These are phyloP conservation scores for Calonectria hongkongensis DNA, from an alignment of 2,329 filamentous ascomycete genomes.

Conservation along the genomic window DNA sequence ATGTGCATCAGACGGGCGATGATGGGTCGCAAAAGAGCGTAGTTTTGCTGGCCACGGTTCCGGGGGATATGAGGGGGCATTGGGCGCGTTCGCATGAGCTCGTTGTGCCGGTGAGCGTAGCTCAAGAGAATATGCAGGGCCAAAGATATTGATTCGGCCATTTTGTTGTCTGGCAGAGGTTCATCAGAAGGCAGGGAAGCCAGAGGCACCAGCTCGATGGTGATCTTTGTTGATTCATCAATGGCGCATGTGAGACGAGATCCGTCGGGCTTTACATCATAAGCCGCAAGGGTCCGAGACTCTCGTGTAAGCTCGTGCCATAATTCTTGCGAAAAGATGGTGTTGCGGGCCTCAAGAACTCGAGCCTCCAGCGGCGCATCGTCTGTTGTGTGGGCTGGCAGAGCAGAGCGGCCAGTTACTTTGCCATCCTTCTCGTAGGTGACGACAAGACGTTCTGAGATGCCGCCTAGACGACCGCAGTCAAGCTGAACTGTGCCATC, in stretches of 20 bases:
- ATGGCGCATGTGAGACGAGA: slow-evolving; percentile 74
- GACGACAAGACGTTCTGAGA: slow-evolving; percentile 79
- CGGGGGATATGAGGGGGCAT: slow-evolving; percentile 62
- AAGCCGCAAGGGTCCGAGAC: slow-evolving; percentile 81
- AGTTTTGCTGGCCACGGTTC: slow-evolving; percentile 63
- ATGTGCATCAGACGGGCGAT: slow-evolving; percentile 69
- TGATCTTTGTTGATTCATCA: slow-evolving; percentile 71
- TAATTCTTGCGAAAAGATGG: slow-evolving; percentile 88
- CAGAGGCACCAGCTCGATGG: slow-evolving; percentile 81
- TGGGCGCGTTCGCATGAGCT: slow-evolving; percentile 79
- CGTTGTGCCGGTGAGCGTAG: slow-evolving; percentile 86
- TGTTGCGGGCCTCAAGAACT: slow-evolving; percentile 85
- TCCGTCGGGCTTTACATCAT: slow-evolving; percentile 80
- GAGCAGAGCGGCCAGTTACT: slow-evolving; percentile 74
- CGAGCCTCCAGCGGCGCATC: slow-evolving; percentile 76
- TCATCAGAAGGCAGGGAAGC: slow-evolving; percentile 61
- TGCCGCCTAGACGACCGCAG: slow-evolving; percentile 70
- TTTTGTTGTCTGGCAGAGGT: slow-evolving; percentile 63
- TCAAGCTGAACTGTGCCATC: slow-evolving; percentile 87
- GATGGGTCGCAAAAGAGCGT: slow-evolving; percentile 71
- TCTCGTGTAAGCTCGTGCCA: slow-evolving; percentile 94
- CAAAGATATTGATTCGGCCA: slow-evolving; percentile 80
- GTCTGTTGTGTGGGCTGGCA: slow-evolving; percentile 72
- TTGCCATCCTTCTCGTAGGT: slow-evolving; percentile 75
- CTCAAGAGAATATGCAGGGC: slow-evolving; percentile 85